Conservation (phyloP, 306 rosid genomes). For the Cicer pinnatifidum region DNA sequence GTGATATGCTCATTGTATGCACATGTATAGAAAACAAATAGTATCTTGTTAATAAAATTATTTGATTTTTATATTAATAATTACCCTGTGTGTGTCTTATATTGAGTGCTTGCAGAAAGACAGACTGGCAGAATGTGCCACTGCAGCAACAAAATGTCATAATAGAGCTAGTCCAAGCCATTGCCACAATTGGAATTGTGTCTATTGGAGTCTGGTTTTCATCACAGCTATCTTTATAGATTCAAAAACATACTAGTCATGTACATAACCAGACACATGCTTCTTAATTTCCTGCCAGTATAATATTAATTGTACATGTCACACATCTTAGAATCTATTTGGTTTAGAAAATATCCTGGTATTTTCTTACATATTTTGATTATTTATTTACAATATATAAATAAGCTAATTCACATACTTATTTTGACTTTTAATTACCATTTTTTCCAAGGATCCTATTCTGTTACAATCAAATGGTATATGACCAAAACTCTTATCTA, state of each 20-base stretch:
- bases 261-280: conserved; percentile 54
- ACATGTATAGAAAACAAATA: neutral
- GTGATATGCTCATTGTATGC: neutral
- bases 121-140: conserved; percentile 69
- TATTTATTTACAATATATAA: neutral
- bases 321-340: conserved; percentile 49
- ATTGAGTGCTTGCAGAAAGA: conserved; percentile 53
- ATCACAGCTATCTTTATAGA: conserved; percentile 61
- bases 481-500: conserved; percentile 3
- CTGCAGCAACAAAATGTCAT: conserved; percentile 55
- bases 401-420: conserved; percentile 2
- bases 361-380: neutral
- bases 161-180: conserved; percentile 72
- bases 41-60: neutral
- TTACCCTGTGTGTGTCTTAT: conserved; percentile 28
- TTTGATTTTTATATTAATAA: neutral
- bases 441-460: neutral
- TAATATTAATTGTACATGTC: conserved; percentile 54
- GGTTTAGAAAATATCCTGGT: conserved; percentile 40
- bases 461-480: neutral
- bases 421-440: neutral
- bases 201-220: conserved; percentile 83
- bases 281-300: conserved; percentile 48
- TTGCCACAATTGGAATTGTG: conserved; percentile 76
- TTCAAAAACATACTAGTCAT: conserved; percentile 44